Evolutionary conservation across 2,329 filamentous ascomycete genomes (phyloP).

Genomic region (Aspergillus aculeatinus): DNA sequence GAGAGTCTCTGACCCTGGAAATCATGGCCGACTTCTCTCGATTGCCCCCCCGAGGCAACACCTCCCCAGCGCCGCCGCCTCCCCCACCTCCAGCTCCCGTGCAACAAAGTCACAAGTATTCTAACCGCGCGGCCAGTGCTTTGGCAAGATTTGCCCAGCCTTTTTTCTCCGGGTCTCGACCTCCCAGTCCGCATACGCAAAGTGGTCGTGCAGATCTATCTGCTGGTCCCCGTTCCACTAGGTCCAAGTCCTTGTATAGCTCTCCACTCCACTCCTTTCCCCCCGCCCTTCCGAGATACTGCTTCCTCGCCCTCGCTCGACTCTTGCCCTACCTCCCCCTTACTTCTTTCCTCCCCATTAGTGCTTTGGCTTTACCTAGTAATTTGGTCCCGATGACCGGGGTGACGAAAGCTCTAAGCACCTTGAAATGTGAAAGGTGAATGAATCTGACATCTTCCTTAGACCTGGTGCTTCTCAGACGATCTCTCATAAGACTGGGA

Average conservation of each 20-base stretch:
- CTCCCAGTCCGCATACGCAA: slow-evolving; percentile 52
- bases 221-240: slow-evolving; percentile 33
- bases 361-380: neutral
- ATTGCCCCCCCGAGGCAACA: slow-evolving; percentile 26
- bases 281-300: slow-evolving; percentile 2
- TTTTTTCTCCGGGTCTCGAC: slow-evolving; percentile 55
- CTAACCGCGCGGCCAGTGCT: slow-evolving; percentile 47
- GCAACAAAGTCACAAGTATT: slow-evolving; percentile 40
- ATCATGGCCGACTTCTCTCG: slow-evolving; percentile 33
- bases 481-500: slow-evolving; percentile 62
- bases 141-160: slow-evolving; percentile 55
- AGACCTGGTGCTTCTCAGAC: slow-evolving; percentile 54
- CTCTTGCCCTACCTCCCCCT: slow-evolving; percentile 1
- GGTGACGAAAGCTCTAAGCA: neutral
- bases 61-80: slow-evolving; percentile 34
- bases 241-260: slow-evolving; percentile 42
- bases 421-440: neutral
- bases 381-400: neutral
- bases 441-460: slow-evolving; percentile 18
- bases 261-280: slow-evolving; percentile 17
- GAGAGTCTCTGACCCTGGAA: slow-evolving; percentile 9
- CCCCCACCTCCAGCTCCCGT: slow-evolving; percentile 38
- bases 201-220: slow-evolving; percentile 31
- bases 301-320: slow-evolving; percentile 10
- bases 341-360: slow-evolving; percentile 2